Conservation (phyloP, 164 flowering plant species). For the Vitis cinerea region DNA sequence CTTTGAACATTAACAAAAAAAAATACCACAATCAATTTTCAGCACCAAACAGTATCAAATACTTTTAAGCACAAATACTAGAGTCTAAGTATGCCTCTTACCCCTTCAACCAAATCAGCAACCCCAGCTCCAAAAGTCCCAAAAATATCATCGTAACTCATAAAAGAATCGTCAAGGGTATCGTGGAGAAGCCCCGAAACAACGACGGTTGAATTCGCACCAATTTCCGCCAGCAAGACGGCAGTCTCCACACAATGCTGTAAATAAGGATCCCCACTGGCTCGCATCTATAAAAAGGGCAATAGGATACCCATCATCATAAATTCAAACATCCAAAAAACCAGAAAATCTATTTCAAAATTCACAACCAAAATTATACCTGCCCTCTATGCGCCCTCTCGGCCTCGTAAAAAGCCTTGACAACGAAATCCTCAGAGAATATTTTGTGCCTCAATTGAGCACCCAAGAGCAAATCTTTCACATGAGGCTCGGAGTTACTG, state of each 20-base stretch:
- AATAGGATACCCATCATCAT: neutral
- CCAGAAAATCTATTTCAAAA: neutral
- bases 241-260: slow-evolving; percentile 96
- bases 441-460: slow-evolving; percentile 76
- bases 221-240: slow-evolving; percentile 69
- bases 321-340: neutral
- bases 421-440: slow-evolving; percentile 67
- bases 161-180: slow-evolving; percentile 80
- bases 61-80: neutral
- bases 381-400: slow-evolving; percentile 97
- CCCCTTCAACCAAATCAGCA: slow-evolving; percentile 93
- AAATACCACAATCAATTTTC: neutral
- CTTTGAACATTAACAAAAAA: neutral
- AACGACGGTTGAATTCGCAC: slow-evolving; percentile 85
- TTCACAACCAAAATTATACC: slow-evolving; percentile 35
- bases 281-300: slow-evolving; percentile 60
- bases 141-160: slow-evolving; percentile 58
- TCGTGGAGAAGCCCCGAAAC: slow-evolving; percentile 97
- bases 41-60: no score
- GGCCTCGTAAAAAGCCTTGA: slow-evolving; percentile 88
- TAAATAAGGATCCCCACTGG: slow-evolving; percentile 94
- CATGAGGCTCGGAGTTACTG: slow-evolving; percentile 40
- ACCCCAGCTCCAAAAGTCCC: slow-evolving; percentile 77
- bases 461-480: slow-evolving; percentile 51
- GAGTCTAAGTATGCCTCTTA: slow-evolving; percentile 27